Conservation (phyloP, 345 rosid genomes). For the Camelina hispida region DNA sequence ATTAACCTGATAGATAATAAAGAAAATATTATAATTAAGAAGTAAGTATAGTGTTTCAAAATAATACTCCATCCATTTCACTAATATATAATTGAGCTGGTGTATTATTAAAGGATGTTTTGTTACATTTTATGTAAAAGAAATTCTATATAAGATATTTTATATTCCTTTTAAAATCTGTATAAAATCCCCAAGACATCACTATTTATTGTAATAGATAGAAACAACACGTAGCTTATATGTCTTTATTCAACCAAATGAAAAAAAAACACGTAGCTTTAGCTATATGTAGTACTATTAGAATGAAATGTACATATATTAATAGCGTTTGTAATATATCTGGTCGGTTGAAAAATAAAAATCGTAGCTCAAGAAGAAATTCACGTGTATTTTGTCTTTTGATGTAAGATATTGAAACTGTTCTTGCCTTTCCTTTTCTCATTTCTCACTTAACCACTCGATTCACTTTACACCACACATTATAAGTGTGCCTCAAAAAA, state of each 20-base stretch:
- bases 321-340: not conserved
- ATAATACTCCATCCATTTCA: no score
- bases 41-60: no score
- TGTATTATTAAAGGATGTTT: no score
- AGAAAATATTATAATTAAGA: no score
- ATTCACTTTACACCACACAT: constrained; percentile 37
- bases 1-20: not conserved
- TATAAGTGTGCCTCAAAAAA: constrained; percentile 33
- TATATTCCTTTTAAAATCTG: not conserved
- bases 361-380: not conserved
- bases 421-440: constrained; percentile 26
- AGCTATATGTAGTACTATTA: not conserved
- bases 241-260: not conserved
- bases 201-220: not conserved
- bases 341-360: constrained; percentile 37
- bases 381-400: constrained; percentile 43
- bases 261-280: not conserved
- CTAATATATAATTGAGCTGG: no score
- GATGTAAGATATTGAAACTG: constrained; percentile 27
- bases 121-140: no score
- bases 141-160: not conserved
- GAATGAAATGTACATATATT: not conserved
- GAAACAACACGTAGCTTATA: not conserved
- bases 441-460: constrained; percentile 42
- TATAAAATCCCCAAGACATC: not conserved